Evolutionary conservation across 2,329 filamentous ascomycete genomes (phyloP).

Genomic region (Colletotrichum acutatum): DNA sequence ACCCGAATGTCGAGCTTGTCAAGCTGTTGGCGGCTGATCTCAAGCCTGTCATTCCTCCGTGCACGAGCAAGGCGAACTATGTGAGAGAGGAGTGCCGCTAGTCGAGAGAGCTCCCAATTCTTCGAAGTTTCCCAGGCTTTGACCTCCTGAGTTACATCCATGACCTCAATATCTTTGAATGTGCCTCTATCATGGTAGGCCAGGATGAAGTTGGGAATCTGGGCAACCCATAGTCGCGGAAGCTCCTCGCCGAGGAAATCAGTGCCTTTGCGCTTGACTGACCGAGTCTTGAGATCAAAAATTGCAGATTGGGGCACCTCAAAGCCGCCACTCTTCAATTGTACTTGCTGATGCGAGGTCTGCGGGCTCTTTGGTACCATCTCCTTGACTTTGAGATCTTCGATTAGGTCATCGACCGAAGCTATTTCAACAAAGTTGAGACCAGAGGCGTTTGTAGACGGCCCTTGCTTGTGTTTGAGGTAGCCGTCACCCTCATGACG

Average conservation of each 20-base stretch:
- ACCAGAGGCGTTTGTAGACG: no score
- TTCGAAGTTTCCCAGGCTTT: slow-evolving; percentile 50
- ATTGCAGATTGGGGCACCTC: slow-evolving; percentile 45
- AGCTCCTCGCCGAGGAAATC: slow-evolving; percentile 49
- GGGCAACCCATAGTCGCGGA: slow-evolving; percentile 54
- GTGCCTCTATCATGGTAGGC: slow-evolving; percentile 51
- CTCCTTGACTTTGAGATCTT: background rate
- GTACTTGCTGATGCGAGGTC: background rate
- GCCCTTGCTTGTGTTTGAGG: slow-evolving; percentile 36
- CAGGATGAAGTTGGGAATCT: slow-evolving; percentile 52
- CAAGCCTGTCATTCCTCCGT: slow-evolving; percentile 8
- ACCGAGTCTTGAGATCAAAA: slow-evolving; percentile 59
- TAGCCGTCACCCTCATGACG: slow-evolving; percentile 71
- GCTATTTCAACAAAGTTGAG: background rate
- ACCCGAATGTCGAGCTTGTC: background rate
- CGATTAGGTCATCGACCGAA: background rate
- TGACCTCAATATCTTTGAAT: slow-evolving; percentile 50
- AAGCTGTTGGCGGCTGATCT: slow-evolving; percentile 13
- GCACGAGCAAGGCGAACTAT: slow-evolving; percentile 21
- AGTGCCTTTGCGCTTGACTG: slow-evolving; percentile 37
- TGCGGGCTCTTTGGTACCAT: background rate
- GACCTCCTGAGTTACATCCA: slow-evolving; percentile 44
- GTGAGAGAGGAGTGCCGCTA: slow-evolving; percentile 41
- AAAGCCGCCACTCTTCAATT: slow-evolving; percentile 38
- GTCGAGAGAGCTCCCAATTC: slow-evolving; percentile 41